These are phyloP conservation scores for Tanacetum coccineum DNA, from an alignment of 129 eudicot genomes.

Conservation along the genomic window DNA sequence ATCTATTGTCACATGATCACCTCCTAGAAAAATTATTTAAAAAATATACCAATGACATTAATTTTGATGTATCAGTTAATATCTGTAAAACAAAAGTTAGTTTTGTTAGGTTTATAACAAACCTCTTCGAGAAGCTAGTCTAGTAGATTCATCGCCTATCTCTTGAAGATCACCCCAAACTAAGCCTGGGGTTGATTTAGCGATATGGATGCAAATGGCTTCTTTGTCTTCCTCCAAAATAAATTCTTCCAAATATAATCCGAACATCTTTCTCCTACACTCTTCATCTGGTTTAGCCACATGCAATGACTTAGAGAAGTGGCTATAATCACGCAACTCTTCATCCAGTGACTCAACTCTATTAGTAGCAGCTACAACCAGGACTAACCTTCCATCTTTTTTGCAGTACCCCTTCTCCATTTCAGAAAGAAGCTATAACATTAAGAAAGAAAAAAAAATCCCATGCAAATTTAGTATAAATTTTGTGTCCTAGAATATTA, in stretches of 20 bases:
- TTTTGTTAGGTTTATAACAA: background rate
- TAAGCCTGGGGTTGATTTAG: background rate
- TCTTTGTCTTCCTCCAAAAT: background rate
- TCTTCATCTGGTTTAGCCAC: background rate
- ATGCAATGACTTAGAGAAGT: background rate
- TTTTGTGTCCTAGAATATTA: background rate
- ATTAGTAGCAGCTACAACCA: background rate
- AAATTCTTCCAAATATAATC: background rate
- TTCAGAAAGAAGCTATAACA: background rate
- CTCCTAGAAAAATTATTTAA: background rate
- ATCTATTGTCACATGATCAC: background rate
- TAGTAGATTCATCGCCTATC: background rate
- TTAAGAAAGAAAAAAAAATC: background rate
- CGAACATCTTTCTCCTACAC: background rate
- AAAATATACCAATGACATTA: background rate
- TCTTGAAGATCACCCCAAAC: slow-evolving; percentile 5
- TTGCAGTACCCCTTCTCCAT: background rate
- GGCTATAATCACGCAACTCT: background rate
- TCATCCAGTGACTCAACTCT: background rate
- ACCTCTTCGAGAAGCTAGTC: background rate
- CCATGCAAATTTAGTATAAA: background rate
- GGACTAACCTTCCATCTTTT: background rate
- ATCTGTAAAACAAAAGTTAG: background rate
- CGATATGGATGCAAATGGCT: background rate
- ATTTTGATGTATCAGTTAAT: background rate